Percentiles rank a stretch among this genome's conserved stretches.
Conservation (phyloP, 2,329 filamentous ascomycete species). For the Pyrenochaeta sp. region DNA sequence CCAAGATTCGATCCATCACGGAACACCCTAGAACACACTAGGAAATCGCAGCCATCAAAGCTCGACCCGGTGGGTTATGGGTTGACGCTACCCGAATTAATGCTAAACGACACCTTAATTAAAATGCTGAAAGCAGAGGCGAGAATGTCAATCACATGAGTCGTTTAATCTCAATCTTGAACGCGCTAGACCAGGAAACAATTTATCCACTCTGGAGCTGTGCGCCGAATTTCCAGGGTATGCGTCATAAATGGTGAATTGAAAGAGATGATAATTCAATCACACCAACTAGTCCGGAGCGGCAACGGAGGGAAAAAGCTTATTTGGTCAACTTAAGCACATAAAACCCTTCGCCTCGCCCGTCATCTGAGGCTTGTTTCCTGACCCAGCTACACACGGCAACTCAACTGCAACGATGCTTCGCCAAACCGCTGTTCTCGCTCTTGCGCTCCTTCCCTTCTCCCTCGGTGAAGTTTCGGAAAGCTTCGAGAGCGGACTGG, state of each 20-base stretch:
- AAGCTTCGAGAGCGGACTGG: constrained; percentile 67
- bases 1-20: neutral
- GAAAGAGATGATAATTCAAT: neutral
- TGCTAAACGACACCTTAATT: neutral
- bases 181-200: neutral
- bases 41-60: neutral
- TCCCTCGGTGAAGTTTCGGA: constrained; percentile 63
- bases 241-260: constrained; percentile 3
- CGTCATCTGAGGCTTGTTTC: constrained; percentile 3
- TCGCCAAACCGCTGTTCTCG: constrained; percentile 54
- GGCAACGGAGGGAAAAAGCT: constrained; percentile 13
- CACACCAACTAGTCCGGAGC: constrained; percentile 10
- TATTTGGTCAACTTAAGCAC: constrained; percentile 1
- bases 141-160: neutral
- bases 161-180: neutral
- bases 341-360: constrained; percentile 12
- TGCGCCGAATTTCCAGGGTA: constrained; percentile 11
- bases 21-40: neutral
- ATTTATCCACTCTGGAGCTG: constrained; percentile 19
- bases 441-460: constrained; percentile 55
- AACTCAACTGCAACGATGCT: constrained; percentile 50
- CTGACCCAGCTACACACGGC: neutral
- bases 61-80: neutral
- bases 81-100: neutral
- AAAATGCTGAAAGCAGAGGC: neutral